A percentile compares a stretch with the other conserved stretches of the same genome.
phyloP scores from a whole-genome alignment of 495 filamentous ascomycete species.

The Xylaria curta region DNA sequence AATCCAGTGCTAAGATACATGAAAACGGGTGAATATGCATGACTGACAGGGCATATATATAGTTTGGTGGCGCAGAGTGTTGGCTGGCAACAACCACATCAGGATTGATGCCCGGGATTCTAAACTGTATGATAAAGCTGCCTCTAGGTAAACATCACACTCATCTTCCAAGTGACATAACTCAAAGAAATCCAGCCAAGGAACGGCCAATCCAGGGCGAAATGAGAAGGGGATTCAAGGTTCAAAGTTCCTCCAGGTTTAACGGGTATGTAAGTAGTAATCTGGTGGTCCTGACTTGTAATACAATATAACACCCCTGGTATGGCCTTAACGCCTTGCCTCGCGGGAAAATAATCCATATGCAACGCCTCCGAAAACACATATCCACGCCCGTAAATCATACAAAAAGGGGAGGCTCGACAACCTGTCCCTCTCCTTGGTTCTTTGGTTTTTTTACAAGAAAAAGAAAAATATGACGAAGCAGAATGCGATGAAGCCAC shows the following conservation, averaged over 20 bases:
- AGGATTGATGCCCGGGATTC: too few relatives aligned
- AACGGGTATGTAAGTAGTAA: constrained; percentile 9
- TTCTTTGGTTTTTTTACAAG: constrained; percentile 51
- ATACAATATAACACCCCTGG: constrained; percentile 13
- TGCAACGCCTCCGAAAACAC: constrained; percentile 22
- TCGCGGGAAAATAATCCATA: not conserved
- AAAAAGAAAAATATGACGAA: constrained; percentile 88
- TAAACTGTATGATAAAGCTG: not conserved
- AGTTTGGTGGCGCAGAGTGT: too few relatives aligned
- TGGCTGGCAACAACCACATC: too few relatives aligned
- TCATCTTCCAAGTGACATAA: not conserved
- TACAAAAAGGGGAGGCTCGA: not conserved
- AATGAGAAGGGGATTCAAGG: not conserved
- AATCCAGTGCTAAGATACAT: too few relatives aligned
- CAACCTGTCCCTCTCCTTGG: not conserved
- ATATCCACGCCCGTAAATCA: constrained; percentile 17
- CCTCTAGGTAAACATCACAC: not conserved
- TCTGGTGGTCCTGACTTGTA: not conserved
- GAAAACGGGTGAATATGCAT: too few relatives aligned
- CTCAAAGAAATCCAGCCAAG: not conserved
- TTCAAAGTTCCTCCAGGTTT: not conserved
- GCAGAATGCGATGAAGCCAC: constrained; percentile 87
- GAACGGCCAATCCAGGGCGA: not conserved
- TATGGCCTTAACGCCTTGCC: constrained; percentile 27
- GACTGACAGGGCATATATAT: too few relatives aligned